These are phyloP conservation scores for Stachybotrys chartarum DNA, from an alignment of 2,329 filamentous ascomycete species.

Conservation along the genomic window DNA sequence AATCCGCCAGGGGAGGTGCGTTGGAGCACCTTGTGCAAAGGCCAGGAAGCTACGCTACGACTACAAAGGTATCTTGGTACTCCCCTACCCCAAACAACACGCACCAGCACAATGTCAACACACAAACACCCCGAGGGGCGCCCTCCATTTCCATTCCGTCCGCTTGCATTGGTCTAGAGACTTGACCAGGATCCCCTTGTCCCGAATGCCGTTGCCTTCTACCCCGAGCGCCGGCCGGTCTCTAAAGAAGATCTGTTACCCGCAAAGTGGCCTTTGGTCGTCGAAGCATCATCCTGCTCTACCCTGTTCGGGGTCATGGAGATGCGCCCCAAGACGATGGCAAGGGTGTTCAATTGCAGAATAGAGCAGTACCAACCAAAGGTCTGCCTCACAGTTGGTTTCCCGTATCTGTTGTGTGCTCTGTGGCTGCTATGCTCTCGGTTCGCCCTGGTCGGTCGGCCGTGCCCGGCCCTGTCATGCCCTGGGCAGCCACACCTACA, in stretches of 20 bases:
- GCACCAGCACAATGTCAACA: too few species aligned
- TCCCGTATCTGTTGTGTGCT: not conserved
- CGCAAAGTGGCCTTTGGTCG: not conserved
- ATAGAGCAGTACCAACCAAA: too few species aligned
- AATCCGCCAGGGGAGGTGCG: not conserved
- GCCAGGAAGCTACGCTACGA: too few species aligned
- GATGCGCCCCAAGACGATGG: too few species aligned
- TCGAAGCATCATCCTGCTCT: not conserved
- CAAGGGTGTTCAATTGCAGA: too few species aligned
- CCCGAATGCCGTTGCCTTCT: not conserved
- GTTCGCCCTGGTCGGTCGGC: not conserved
- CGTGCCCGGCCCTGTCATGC: not conserved
- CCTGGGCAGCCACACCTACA: not conserved
- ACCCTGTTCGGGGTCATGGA: too few species aligned
- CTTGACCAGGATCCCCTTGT: not conserved
- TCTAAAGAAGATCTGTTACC: not conserved
- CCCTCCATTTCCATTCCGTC: too few species aligned
- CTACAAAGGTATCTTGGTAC: too few species aligned
- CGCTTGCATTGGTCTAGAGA: not conserved
- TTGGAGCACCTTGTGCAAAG: too few species aligned
- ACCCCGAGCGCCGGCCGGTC: not conserved
- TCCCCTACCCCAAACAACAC: too few species aligned
- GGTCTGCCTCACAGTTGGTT: too few species aligned
- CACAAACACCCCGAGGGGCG: too few species aligned
- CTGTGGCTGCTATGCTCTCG: not conserved